Base-by-base conservation (phyloP, 2,329 filamentous ascomycete species). In the Podosphaera fusca region DNA sequence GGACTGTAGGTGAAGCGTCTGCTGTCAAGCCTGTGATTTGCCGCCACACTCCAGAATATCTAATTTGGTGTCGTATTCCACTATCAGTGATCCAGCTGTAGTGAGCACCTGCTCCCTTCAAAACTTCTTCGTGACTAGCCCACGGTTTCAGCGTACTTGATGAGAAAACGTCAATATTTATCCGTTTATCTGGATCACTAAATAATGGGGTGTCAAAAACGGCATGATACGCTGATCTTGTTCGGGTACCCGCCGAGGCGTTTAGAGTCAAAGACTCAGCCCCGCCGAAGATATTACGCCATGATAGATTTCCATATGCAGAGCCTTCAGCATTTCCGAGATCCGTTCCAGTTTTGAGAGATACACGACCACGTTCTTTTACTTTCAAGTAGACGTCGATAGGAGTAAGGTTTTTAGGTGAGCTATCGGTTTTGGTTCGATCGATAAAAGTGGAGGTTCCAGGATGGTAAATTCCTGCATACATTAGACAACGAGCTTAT, bases 331-430 rank as follows among this genome's bases (percentile, higher is more conserved):
- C 82, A 66, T 94, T 94, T 60, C 92, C 92, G 51, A 95, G 77
- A 67, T 96, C 90, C 7, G 92, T 96, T 59, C 92, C 92, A 0
- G 89, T 95, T 73, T 94, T 94, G 65, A 96, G 78, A 59, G 88
- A 81, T 66, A 96, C 80, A 45, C 85, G 82, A 36, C 86, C 84
- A 62, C 86, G 82, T 70, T 98, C 90, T 59, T 77, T 76, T 30
- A 85, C 84, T 56, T 80, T 80, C 58, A 95, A 76, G 64, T 83
- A 85, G 56, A 95, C 78, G 62, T 90, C 84, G 63, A 96, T 71
- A 67, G 94, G 87, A 57, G 81, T 87, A 1, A 83, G 80, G 1
- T 81, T 81, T 8, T 82, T 79, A 5, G 81, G 79, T 0, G 85
- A 76, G 60, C 86, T 79, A 50, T 80, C 77, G 53, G 79, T 77